A percentile compares a stretch with the other conserved stretches of the same genome.
Evolutionary conservation across 176 grass and related monocot species (phyloP).

Genomic region (Triticum turgidum): DNA sequence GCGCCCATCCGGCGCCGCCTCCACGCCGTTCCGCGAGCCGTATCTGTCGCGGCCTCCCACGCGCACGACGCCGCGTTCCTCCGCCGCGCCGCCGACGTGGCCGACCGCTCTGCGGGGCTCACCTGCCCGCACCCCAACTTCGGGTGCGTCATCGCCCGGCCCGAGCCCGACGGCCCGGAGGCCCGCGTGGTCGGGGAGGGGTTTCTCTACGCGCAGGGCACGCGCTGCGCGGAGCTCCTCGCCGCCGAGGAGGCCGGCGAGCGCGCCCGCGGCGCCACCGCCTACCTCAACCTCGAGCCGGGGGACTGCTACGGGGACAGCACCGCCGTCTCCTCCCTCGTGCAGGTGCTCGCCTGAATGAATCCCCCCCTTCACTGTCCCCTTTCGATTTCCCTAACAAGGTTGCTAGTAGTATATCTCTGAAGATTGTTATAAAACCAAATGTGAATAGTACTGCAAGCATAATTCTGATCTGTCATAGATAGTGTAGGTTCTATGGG

Average conservation of each 20-base stretch:
- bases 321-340: constrained; percentile 59
- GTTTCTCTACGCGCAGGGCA: constrained; percentile 92
- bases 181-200: constrained; percentile 61
- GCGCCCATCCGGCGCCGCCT: neutral
- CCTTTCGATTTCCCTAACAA: neutral
- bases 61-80: constrained; percentile 44
- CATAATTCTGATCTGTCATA: neutral
- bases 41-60: neutral
- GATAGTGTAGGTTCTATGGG: neutral
- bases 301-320: constrained; percentile 83
- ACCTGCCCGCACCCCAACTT: constrained; percentile 89
- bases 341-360: constrained; percentile 54
- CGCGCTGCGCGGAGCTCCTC: constrained; percentile 76
- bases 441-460: neutral
- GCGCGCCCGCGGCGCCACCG: constrained; percentile 59
- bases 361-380: neutral
- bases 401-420: neutral
- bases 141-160: constrained; percentile 68
- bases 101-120: constrained; percentile 74
- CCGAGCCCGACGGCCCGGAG: neutral
- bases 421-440: neutral
- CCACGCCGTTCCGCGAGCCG: neutral
- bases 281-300: constrained; percentile 85
- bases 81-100: constrained; percentile 64
- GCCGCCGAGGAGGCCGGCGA: constrained; percentile 63